These are phyloP conservation scores for Protomyces lactucae-debilis DNA, from an alignment of 1,139 yeast species.

Conservation along the genomic window DNA sequence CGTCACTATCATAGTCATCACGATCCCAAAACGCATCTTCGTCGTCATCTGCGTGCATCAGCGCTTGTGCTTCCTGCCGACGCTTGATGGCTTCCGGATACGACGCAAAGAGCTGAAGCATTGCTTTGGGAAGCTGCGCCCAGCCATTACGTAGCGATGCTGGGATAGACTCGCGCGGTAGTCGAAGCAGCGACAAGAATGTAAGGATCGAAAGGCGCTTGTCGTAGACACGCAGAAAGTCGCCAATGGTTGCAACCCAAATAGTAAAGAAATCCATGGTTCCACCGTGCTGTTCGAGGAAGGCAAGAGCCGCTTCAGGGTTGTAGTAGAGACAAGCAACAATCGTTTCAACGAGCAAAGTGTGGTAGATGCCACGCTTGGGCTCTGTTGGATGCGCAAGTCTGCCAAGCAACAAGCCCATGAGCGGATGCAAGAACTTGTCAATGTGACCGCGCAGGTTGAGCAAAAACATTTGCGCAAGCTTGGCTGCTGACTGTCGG, in stretches of 20 bases:
- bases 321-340: conserved; percentile 63
- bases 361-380: conserved; percentile 36
- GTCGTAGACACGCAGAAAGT: conserved; percentile 71
- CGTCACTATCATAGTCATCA: conserved; percentile 44
- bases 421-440: conserved; percentile 44
- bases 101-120: conserved; percentile 51
- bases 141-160: conserved; percentile 36
- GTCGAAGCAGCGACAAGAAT: conserved; percentile 48
- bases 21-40: conserved; percentile 40
- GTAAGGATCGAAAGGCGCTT: conserved; percentile 71
- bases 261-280: conserved; percentile 53
- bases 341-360: conserved; percentile 62
- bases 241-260: conserved; percentile 62
- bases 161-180: conserved; percentile 44
- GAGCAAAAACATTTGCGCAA: conserved; percentile 54
- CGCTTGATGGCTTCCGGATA: conserved; percentile 66
- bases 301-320: conserved; percentile 50
- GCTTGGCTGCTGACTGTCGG: conserved; percentile 49
- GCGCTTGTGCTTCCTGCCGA: conserved; percentile 44
- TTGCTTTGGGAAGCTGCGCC: conserved; percentile 47
- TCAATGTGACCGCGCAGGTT: conserved; percentile 46
- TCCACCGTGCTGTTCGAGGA: conserved; percentile 49
- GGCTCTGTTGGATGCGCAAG: conserved; percentile 35
- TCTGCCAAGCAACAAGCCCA: conserved; percentile 39
- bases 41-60: conserved; percentile 54